Evolutionary conservation across 192 early-diverging fungal species (phyloP).

Genomic region (Gigaspora rosea): DNA sequence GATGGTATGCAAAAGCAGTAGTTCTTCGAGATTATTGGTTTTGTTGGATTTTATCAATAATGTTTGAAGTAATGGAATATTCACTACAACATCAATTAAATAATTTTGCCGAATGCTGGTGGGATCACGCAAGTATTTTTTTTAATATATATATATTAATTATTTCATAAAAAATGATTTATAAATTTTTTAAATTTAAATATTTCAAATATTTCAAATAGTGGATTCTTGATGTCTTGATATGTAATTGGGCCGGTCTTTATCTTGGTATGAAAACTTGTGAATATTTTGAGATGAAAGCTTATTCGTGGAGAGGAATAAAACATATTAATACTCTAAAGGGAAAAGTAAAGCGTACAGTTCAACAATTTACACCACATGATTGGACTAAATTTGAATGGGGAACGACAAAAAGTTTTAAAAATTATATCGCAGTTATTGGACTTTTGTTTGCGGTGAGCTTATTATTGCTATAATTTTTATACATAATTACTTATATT

Average conservation of each 20-base stretch:
- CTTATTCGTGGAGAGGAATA: conserved; percentile 93
- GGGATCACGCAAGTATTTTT: conserved; percentile 81
- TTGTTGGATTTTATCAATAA: conserved; percentile 93
- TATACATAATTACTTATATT: not conserved
- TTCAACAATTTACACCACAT: conserved; percentile 93
- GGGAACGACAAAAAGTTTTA: conserved; percentile 85
- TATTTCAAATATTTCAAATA: conserved; percentile 29
- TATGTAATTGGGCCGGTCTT: conserved; percentile 93
- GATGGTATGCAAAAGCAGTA: conserved; percentile 93
- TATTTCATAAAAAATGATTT: too few relatives aligned
- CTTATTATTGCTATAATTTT: not conserved
- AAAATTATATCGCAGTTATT: conserved; percentile 82
- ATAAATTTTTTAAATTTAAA: not conserved
- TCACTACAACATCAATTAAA: conserved; percentile 92
- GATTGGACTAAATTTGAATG: conserved; percentile 94
- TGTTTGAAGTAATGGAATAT: conserved; percentile 97
- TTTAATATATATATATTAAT: not conserved
- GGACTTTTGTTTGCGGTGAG: conserved; percentile 53
- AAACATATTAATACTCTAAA: conserved; percentile 79
- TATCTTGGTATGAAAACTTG: conserved; percentile 96
- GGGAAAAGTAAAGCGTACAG: conserved; percentile 85
- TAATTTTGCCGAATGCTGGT: conserved; percentile 99
- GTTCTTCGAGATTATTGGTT: conserved; percentile 93
- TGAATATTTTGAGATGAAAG: conserved; percentile 95
- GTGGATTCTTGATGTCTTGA: conserved; percentile 92